Evolutionary conservation across 2,329 filamentous ascomycete species (phyloP).

Genomic region (Fulvia fulva): DNA sequence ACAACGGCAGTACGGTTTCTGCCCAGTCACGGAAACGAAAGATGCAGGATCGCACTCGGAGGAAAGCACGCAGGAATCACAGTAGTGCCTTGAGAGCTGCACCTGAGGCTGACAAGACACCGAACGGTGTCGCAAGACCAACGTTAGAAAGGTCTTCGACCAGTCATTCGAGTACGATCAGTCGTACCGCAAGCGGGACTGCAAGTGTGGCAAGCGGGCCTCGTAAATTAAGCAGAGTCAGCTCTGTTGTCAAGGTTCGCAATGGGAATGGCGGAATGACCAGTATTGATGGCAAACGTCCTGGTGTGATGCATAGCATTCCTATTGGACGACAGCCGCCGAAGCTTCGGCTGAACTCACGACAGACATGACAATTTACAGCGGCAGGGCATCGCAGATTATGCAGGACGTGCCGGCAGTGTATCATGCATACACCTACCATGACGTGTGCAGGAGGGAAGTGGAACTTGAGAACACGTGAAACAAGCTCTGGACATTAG

Average conservation of each 20-base stretch:
- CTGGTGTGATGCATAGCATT: neutral
- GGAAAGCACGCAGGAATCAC: constrained; percentile 8
- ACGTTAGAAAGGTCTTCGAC: neutral
- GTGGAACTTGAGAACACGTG: too few species aligned
- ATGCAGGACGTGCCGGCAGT: too few species aligned
- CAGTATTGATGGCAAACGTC: constrained; percentile 1
- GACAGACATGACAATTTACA: neutral
- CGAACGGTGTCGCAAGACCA: neutral
- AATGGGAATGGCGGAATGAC: neutral
- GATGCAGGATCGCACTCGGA: constrained; percentile 8
- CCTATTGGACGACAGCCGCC: neutral
- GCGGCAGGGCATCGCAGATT: too few species aligned
- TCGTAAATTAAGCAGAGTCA: constrained; percentile 13
- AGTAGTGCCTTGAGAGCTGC: neutral
- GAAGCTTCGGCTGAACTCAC: neutral
- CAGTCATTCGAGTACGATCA: constrained; percentile 3
- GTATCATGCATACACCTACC: neutral
- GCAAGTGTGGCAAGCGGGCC: constrained; percentile 12
- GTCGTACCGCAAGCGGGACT: neutral
- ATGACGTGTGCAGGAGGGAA: too few species aligned
- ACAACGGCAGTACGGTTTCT: neutral
- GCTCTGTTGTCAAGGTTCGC: constrained; percentile 1
- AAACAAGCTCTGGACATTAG: neutral
- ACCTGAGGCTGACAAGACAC: neutral
- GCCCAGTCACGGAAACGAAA: constrained; percentile 12